Base-by-base conservation (phyloP, 192 early-diverging fungal genomes). In the Rhizophagus prolifer region DNA sequence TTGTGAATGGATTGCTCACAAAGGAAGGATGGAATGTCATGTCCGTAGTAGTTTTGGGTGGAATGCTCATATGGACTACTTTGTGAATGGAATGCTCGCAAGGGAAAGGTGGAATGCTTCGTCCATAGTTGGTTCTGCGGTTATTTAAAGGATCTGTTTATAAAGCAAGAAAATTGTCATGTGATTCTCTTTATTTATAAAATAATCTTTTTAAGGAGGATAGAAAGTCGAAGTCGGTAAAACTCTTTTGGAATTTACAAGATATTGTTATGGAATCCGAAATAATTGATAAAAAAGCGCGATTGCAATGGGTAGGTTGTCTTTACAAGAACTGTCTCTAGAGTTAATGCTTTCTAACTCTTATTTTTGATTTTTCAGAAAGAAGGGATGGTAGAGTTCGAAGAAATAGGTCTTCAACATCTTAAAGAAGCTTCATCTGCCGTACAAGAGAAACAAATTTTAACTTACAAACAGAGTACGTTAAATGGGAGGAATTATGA, bases 281-380 rank as follows among this genome's bases (percentile, higher is more conserved):
- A 1, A 58, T 72, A 72, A 26, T 58, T 36, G 28, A 72, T 72
- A 23, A 58, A 50, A 59, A 58, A 58, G 28, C 30, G 23, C 50
- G 58, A 72, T 72, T 72, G 36, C 70, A 72, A 31, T 72, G 70
- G 70, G 70, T 72, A 72, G 54, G 70, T 72, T 72, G 26, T 72
- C 26, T 72, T 72, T 38, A 58, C 50, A 72, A 72, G 41, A 72
- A 72, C n/a, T n/a, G 30, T 72, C 5, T 72, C 50, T 72, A 58
- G 70, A n/a, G 16, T 14, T 14, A 38, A 72, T 72, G 30, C 8
- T 72, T 72, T 58, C 58, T 26, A 28, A 58, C 58, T 16, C 9
- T 21, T 72, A 38, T 30, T 16, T 26, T 59, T 72, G 36, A 0
- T 0, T 14, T 72, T 72, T 72, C 16, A 72, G 26, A 58, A 72